Evolutionary conservation across 2,329 filamentous ascomycete genomes (phyloP).

Genomic region (Chalara sp.): DNA sequence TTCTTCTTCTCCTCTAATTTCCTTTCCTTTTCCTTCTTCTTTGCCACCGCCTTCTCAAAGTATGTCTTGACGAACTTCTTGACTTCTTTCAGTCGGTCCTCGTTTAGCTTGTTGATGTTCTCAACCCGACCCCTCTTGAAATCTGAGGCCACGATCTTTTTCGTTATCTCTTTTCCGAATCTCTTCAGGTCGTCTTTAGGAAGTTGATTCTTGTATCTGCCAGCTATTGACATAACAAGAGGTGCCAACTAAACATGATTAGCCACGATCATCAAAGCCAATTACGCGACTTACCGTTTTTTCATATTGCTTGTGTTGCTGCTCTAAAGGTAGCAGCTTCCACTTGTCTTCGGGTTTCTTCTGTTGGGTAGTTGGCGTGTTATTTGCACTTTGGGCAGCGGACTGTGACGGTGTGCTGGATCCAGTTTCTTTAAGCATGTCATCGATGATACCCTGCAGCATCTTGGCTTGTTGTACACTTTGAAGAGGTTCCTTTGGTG

Average conservation of each 20-base stretch:
- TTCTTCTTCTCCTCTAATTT: conserved; percentile 45
- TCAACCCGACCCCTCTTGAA: conserved; percentile 84
- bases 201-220: conserved; percentile 81
- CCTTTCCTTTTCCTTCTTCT: conserved; percentile 64
- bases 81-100: conserved; percentile 75
- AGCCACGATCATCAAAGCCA: conserved; percentile 5
- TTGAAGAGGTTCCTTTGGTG: conserved; percentile 47
- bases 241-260: conserved; percentile 60
- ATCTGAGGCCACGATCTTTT: conserved; percentile 86
- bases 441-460: conserved; percentile 79
- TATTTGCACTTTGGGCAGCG: conserved; percentile 15
- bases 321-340: conserved; percentile 65
- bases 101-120: conserved; percentile 69
- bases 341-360: conserved; percentile 65
- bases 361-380: conserved; percentile 41
- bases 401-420: conserved; percentile 35
- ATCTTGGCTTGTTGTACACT: conserved; percentile 53
- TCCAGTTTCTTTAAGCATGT: conserved; percentile 59
- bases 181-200: conserved; percentile 69
- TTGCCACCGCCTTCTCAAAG: conserved; percentile 77
- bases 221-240: conserved; percentile 76
- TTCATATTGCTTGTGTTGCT: conserved; percentile 93
- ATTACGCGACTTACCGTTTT: conserved; percentile 64
- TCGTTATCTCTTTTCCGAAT: conserved; percentile 62
- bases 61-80: conserved; percentile 80